Percentiles rank a stretch among this genome's conserved stretches.
These are phyloP conservation scores for Fraxinus ornus DNA, from an alignment of 305 asterid genomes.

Conservation along the genomic window DNA sequence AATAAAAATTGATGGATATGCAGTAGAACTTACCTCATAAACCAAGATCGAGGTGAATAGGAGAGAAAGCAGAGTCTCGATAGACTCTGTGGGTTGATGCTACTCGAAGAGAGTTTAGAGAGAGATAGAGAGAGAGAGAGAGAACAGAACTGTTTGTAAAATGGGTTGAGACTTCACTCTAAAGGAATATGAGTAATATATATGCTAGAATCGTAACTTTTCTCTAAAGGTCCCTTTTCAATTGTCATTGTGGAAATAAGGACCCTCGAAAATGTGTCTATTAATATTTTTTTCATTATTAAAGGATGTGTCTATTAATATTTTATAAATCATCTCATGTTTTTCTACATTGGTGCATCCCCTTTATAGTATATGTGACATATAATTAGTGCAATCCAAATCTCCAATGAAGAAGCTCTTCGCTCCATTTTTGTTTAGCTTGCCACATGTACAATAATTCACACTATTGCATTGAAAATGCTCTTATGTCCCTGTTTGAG, in stretches of 20 bases:
- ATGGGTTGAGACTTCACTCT: neutral
- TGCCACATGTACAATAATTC: neutral
- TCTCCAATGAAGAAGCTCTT: too few species aligned
- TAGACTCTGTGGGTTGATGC: constrained; percentile 22
- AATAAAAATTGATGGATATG: neutral
- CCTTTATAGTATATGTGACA: too few species aligned
- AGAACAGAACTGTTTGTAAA: neutral
- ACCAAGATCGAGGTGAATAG: constrained; percentile 42
- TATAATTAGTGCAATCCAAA: too few species aligned
- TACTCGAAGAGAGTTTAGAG: neutral
- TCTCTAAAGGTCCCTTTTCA: neutral
- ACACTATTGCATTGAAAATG: too few species aligned
- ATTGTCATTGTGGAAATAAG: neutral
- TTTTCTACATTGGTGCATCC: too few species aligned
- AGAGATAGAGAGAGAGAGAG: neutral
- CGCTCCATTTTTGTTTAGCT: too few species aligned
- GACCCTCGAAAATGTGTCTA: neutral
- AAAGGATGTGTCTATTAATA: too few species aligned
- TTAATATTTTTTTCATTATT: too few species aligned
- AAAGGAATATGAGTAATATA: neutral
- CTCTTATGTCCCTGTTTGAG: too few species aligned
- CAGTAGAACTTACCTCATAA: constrained; percentile 46
- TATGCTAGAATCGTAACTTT: neutral
- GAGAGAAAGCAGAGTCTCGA: constrained; percentile 36
- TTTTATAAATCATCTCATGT: too few species aligned